Evolutionary conservation across 2,329 filamentous ascomycete species (phyloP).

Genomic region (Fusarium multiceps): DNA sequence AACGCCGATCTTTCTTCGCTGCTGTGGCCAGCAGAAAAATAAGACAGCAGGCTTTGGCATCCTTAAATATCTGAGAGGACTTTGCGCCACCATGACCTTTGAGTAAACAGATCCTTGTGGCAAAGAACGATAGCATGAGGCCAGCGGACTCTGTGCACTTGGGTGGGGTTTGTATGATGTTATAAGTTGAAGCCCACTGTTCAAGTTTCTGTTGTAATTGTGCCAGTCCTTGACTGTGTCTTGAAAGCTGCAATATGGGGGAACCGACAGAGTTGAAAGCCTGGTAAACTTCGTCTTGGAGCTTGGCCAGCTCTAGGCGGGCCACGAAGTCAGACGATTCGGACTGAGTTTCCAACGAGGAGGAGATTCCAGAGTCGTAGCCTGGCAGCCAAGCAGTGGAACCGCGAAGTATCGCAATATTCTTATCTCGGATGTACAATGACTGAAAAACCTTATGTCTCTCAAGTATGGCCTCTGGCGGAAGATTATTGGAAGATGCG

Average conservation of each 20-base stretch:
- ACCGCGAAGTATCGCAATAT: constrained; percentile 39
- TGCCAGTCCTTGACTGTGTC: constrained; percentile 17
- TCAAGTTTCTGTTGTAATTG: constrained; percentile 39
- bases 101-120: constrained; percentile 38
- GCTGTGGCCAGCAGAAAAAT: constrained; percentile 40
- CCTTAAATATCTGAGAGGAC: constrained; percentile 13
- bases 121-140: constrained; percentile 39
- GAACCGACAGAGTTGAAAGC: constrained; percentile 28
- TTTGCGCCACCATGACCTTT: constrained; percentile 14
- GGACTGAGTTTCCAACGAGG: constrained; percentile 6
- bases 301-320: constrained; percentile 39
- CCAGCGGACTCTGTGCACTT: constrained; percentile 16
- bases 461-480: constrained; percentile 32
- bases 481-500: constrained; percentile 9
- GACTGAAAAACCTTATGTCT: constrained; percentile 42
- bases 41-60: constrained; percentile 43
- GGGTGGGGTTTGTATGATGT: constrained; percentile 20
- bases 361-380: constrained; percentile 27
- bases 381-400: constrained; percentile 35
- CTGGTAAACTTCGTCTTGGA: constrained; percentile 43
- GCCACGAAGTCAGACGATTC: constrained; percentile 9
- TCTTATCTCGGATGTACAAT: constrained; percentile 44
- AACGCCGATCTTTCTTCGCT: constrained; percentile 19
- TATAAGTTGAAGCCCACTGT: constrained; percentile 35
- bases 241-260: constrained; percentile 5